Percentiles rank a stretch among this genome's conserved stretches.
Evolutionary conservation across 129 eudicot species (phyloP).

Genomic region (Lonicera japonica): DNA sequence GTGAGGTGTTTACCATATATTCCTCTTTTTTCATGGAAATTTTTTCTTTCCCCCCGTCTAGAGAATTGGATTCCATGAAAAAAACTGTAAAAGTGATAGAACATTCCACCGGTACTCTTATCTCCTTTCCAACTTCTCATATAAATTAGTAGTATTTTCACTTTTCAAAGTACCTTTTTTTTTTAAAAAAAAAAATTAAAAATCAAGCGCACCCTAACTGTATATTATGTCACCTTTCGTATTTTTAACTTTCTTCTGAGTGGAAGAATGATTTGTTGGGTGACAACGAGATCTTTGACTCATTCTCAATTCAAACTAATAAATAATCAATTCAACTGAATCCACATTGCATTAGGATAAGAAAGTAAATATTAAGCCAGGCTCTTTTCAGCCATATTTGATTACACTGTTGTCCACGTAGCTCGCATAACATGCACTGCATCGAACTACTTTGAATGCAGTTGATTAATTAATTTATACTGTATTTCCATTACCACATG

Average conservation of each 20-base stretch:
- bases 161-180: no score
- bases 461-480: background rate
- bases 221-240: background rate
- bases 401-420: no score
- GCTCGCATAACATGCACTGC: background rate
- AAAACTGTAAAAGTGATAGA: no score
- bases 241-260: background rate
- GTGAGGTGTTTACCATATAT: no score
- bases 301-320: background rate
- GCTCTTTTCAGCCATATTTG: background rate
- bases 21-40: no score
- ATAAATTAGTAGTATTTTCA: no score
- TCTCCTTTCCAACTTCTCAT: no score
- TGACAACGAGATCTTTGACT: background rate
- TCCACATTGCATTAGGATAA: background rate
- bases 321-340: background rate
- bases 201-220: no score
- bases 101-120: no score
- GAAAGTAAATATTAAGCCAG: background rate
- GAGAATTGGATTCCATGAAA: no score
- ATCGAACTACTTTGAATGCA: background rate
- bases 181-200: no score
- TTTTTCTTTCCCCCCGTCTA: no score
- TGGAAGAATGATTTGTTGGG: background rate
- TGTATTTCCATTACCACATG: background rate